phyloP scores from a whole-genome alignment of 768 basidiomycete genomes.

The Nevesoporus exiguus region DNA sequence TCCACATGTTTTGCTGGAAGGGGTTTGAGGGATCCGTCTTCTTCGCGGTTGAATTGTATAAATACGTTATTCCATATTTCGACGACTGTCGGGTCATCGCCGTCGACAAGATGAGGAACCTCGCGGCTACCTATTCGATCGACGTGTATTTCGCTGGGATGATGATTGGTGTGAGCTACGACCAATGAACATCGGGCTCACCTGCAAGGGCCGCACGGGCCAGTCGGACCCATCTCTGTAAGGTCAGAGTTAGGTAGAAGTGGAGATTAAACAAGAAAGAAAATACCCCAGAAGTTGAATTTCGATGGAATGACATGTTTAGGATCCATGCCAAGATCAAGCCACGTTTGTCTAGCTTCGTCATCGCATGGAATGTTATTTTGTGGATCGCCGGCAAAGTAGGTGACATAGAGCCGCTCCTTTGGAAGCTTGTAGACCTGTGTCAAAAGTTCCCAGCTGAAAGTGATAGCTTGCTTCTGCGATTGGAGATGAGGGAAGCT shows the following conservation, averaged over 20 bases:
- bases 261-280: slow-evolving; percentile 19
- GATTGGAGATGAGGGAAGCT: slow-evolving; percentile 1
- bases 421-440: slow-evolving; percentile 82
- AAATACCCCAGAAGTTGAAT: slow-evolving; percentile 96
- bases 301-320: slow-evolving; percentile 92
- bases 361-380: slow-evolving; percentile 82
- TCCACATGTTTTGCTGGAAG: slow-evolving; percentile 96
- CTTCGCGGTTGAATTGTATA: slow-evolving; percentile 97
- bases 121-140: slow-evolving; percentile 98
- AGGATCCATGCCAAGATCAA: slow-evolving; percentile 82
- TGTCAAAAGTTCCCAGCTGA: slow-evolving; percentile 95
- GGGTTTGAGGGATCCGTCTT: slow-evolving; percentile 71
- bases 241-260: slow-evolving; percentile 5
- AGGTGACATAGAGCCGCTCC: slow-evolving; percentile 94
- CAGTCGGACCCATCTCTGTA: slow-evolving; percentile 96
- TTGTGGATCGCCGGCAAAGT: slow-evolving; percentile 92
- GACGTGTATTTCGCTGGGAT: slow-evolving; percentile 84
- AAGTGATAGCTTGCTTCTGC: slow-evolving; percentile 88
- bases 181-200: slow-evolving; percentile 22
- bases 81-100: slow-evolving; percentile 94
- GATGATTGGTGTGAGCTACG: neutral
- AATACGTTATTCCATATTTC: slow-evolving; percentile 99
- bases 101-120: slow-evolving; percentile 88
- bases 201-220: slow-evolving; percentile 98
- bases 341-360: slow-evolving; percentile 86